Base-by-base conservation (phyloP, 2,329 filamentous ascomycete genomes). In the Pyrenophora tritici-repentis region DNA sequence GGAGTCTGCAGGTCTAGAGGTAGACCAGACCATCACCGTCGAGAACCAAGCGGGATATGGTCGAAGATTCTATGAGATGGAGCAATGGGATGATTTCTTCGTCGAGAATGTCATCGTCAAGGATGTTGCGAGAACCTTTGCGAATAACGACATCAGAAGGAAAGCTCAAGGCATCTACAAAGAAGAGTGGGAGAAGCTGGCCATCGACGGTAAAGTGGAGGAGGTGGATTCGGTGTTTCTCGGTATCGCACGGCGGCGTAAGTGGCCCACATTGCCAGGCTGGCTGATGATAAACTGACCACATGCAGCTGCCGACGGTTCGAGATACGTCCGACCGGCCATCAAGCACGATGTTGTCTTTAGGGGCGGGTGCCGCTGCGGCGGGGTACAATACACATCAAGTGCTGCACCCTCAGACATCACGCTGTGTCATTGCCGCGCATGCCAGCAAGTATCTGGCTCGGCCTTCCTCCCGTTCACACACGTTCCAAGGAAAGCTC, bases 371-470 rank as follows among this genome's bases (percentile, higher is more conserved):
- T 81, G 78, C 52, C 71, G 71, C 37, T 81, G 79, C 51, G 68
- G 71, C 10, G 62, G 70, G 39, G 70, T 81, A 26, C 67, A 65
- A 33, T 81, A 78, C 65, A 73, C 65, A 1, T 71, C 70, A 43
- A 72, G 69, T 12, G 55, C 53, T 1, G 58, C 68, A 1, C 77
- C 78, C 1, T 62, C 57, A 10, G 52, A 63, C 18, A 62, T 79
- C 22, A 70, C 67, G 14, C 63, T 76, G 47, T 82, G 79, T 62
- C 73, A 81, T 60, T 82, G 80, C 58, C 66, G 63, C n/a, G 75
- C 74, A 34, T 83, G 80, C 55, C 78, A 79, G 49, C 76, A 77
- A 58, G 53, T 79, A 33, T 76, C 78, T 2, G 79, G 79, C 10
- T 75, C 73, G 3, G 73, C 74, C 1, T 81, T 73, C 50, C 66